These are phyloP conservation scores for Amanita subjunquillea DNA, from an alignment of 768 basidiomycete species.

Conservation along the genomic window DNA sequence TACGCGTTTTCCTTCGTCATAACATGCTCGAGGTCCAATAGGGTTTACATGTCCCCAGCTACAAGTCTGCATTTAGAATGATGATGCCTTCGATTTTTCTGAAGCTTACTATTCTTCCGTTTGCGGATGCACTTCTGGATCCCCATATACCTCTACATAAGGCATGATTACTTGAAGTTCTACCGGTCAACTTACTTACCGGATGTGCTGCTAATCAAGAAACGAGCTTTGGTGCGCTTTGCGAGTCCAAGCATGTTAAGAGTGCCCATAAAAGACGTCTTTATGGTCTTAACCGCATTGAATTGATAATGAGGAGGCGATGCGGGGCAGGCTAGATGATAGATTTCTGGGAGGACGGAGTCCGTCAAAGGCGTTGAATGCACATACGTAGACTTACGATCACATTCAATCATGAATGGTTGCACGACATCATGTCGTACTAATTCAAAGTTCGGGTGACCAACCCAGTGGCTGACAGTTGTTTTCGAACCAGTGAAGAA, in stretches of 20 bases:
- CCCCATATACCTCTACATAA: slow-evolving; percentile 85
- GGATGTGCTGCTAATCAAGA: slow-evolving; percentile 92
- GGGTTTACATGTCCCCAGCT: slow-evolving; percentile 99
- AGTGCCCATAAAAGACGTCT: slow-evolving; percentile 97
- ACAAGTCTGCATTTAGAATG: slow-evolving; percentile 11
- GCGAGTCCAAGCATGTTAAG: slow-evolving; percentile 98
- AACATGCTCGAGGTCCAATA: slow-evolving; percentile 97
- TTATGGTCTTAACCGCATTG: slow-evolving; percentile 96
- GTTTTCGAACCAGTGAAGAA: slow-evolving; percentile 98
- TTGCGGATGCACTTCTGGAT: slow-evolving; percentile 97
- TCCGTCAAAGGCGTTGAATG: slow-evolving; percentile 7
- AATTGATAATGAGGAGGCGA: slow-evolving; percentile 97
- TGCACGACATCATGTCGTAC: slow-evolving; percentile 96
- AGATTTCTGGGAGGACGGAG: slow-evolving; percentile 60
- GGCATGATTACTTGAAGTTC: slow-evolving; percentile 6
- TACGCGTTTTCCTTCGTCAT: slow-evolving; percentile 98
- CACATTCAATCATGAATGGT: slow-evolving; percentile 97
- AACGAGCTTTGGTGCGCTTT: slow-evolving; percentile 94
- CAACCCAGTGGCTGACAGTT: slow-evolving; percentile 93
- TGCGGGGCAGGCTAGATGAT: slow-evolving; percentile 96
- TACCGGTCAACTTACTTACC: slow-evolving; percentile 35
- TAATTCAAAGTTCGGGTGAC: slow-evolving; percentile 98
- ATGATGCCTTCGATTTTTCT: neutral
- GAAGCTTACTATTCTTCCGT: slow-evolving; percentile 80
- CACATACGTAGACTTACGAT: slow-evolving; percentile 50